These are phyloP conservation scores for Cryptococcus depauperatus DNA, from an alignment of 1,284 basidiomycete species.

Conservation along the genomic window DNA sequence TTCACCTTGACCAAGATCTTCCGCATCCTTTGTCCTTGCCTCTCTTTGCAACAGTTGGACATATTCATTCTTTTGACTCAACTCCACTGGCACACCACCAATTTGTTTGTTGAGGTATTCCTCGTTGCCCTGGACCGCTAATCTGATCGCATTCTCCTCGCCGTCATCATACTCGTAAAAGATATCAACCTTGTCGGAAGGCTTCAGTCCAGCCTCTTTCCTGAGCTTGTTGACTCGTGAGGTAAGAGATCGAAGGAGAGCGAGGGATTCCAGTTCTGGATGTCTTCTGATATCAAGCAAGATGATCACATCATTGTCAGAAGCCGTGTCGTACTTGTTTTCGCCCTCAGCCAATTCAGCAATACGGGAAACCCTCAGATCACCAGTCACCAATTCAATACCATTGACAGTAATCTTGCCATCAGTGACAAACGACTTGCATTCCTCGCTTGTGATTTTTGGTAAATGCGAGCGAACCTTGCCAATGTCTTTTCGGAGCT, in stretches of 20 bases:
- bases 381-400: conserved; percentile 79
- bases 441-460: conserved; percentile 66
- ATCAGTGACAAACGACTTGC: conserved; percentile 68
- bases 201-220: conserved; percentile 90
- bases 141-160: conserved; percentile 57
- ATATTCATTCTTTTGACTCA: conserved; percentile 60
- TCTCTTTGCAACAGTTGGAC: conserved; percentile 51
- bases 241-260: conserved; percentile 80
- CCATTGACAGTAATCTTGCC: conserved; percentile 82
- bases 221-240: conserved; percentile 93
- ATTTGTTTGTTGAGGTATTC: conserved; percentile 72
- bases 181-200: conserved; percentile 87
- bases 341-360: conserved; percentile 57
- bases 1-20: conserved; percentile 85
- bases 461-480: conserved; percentile 87
- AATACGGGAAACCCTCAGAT: conserved; percentile 82
- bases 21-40: conserved; percentile 70
- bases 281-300: conserved; percentile 82
- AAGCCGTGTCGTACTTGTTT: conserved; percentile 57
- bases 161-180: conserved; percentile 76
- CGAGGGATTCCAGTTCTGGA: conserved; percentile 78
- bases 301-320: conserved; percentile 90
- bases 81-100: conserved; percentile 61
- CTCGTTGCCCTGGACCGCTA: conserved; percentile 53
- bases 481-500: conserved; percentile 85